phyloP scores from a whole-genome alignment of 2,329 filamentous ascomycete species.

The Colletotrichum eremochloae region DNA sequence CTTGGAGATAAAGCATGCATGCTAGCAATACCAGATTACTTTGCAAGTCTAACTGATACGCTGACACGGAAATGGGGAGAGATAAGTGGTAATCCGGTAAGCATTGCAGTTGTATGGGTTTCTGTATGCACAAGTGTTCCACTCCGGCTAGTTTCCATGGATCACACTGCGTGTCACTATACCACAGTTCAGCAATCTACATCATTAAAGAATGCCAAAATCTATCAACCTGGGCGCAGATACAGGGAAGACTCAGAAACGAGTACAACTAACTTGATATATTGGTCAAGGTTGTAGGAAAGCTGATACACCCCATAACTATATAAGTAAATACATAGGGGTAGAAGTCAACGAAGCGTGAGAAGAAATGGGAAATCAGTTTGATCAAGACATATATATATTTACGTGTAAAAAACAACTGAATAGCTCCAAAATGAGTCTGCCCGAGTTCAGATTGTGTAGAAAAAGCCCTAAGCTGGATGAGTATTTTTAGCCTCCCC shows the following conservation, averaged over 20 bases:
- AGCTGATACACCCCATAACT: background rate
- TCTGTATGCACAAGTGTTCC: background rate
- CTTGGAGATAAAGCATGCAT: background rate
- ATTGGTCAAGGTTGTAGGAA: background rate
- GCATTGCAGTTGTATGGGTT: background rate
- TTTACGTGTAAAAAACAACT: background rate
- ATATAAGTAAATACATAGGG: background rate
- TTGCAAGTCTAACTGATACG: background rate
- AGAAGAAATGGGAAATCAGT: background rate
- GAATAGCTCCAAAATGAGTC: background rate
- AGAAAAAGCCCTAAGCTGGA: background rate
- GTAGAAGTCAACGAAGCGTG: background rate
- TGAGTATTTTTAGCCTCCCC: background rate
- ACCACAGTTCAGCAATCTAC: no score
- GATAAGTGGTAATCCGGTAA: background rate
- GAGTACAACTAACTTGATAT: background rate
- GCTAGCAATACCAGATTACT: background rate
- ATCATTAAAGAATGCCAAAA: no score
- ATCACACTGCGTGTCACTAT: background rate
- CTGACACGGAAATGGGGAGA: background rate
- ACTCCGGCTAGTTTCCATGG: fast-evolving
- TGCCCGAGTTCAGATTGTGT: background rate
- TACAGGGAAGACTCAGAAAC: background rate
- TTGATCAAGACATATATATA: background rate
- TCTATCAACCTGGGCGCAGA: background rate